A percentile compares a stretch with the other conserved stretches of the same genome.
These are phyloP conservation scores for Taphrina wiesneri DNA, from an alignment of 1,139 yeast species.

Conservation along the genomic window DNA sequence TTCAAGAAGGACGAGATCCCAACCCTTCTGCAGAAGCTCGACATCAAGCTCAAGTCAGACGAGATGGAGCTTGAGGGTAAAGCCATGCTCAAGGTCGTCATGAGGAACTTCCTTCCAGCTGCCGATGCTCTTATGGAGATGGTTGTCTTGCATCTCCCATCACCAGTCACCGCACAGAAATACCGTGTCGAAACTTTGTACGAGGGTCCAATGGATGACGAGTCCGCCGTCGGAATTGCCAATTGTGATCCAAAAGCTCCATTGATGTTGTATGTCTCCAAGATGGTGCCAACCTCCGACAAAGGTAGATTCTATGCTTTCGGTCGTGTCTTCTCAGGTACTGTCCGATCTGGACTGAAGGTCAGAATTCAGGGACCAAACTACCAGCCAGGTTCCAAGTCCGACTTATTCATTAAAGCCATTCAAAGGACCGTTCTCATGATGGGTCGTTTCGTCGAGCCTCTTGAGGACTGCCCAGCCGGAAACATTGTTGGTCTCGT, in stretches of 20 bases:
- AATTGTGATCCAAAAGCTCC: slow-evolving; percentile 99
- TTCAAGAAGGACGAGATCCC: slow-evolving; percentile 96
- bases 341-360: slow-evolving; percentile 98
- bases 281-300: slow-evolving; percentile 99
- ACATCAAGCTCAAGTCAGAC: slow-evolving; percentile 83
- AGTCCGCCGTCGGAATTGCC: slow-evolving; percentile 85
- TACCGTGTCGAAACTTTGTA: slow-evolving; percentile 99
- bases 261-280: slow-evolving; percentile 98
- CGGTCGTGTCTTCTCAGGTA: slow-evolving; percentile 99
- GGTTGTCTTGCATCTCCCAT: slow-evolving; percentile 98
- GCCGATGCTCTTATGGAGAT: slow-evolving; percentile 99
- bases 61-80: slow-evolving; percentile 98
- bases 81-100: slow-evolving; percentile 96
- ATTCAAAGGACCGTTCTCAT: slow-evolving; percentile 98
- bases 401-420: slow-evolving; percentile 94
- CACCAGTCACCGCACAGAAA: slow-evolving; percentile 98
- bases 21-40: slow-evolving; percentile 85
- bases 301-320: slow-evolving; percentile 99
- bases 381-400: slow-evolving; percentile 98
- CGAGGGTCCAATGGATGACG: slow-evolving; percentile 99
- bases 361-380: slow-evolving; percentile 99
- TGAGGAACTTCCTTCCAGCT: slow-evolving; percentile 99
- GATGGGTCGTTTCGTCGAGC: slow-evolving; percentile 99
- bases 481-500: slow-evolving; percentile 99
- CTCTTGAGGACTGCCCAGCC: slow-evolving; percentile 99